Base-by-base conservation (phyloP, 352 stramenopile genomes). In the Pythium brachiatum region DNA sequence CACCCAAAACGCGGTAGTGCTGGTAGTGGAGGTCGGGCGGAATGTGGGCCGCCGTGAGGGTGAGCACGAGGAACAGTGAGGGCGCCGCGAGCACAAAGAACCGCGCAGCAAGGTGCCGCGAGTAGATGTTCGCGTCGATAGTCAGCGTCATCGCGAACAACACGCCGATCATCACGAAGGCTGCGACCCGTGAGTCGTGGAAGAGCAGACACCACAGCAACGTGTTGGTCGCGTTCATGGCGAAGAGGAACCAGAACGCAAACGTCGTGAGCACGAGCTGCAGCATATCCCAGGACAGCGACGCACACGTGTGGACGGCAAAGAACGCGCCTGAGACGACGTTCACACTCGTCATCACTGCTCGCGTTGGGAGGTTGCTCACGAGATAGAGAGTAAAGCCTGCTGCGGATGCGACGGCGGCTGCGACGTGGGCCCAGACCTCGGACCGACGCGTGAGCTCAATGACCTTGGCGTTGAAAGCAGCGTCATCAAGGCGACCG, bases 111-210 rank as follows among this genome's bases (percentile, higher is more conserved):
- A 56, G 36, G 8, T 25, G 46, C 15, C 47, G 57, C 13, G 57
- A 57, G 57, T 64, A 57, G 26, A 64, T 41, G 46, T 57, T 57
- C 21, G 57, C 44, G 46, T 64, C 57, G 15, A 13, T 12, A 4
- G 11, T 23, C 8, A 64, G 44, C 57, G 47, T 38, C 2, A 23
- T 1, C 2, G 5, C 18, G 23, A 57, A 64, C 15, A 3, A 31
- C 7, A 16, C 3, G 23, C 46, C 44, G 2, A 46, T 51, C 16
- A 41, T 32, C 21, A 57, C 1, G 16, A 57, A 29, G 25, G 36
- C 57, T 7, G 18, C 18, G 16, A 26, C 4, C 3, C 31, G 57
- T 15, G 32, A 8, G 25, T 62, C 53, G 16, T 21, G 23, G 25
- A 39, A 39, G 15, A 59, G 13, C 32, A 50, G 4, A 8, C 13